Conservation (phyloP, 2,329 filamentous ascomycete genomes). For the Blumeria hordei region DNA sequence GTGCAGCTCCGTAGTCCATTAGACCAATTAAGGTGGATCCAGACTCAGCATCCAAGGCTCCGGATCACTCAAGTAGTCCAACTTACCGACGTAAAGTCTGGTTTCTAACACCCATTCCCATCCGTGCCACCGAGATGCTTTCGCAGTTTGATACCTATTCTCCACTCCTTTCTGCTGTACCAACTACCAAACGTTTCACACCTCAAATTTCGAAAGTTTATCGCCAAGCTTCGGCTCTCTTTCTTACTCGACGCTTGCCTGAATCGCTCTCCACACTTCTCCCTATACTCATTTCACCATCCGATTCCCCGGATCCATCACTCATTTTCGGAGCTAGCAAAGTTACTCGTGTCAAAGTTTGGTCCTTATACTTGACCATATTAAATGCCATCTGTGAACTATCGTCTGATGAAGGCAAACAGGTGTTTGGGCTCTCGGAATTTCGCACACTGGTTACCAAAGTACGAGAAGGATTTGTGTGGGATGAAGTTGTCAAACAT, state of each 20-base stretch:
- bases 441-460: constrained; percentile 66
- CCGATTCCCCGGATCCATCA: constrained; percentile 20
- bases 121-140: not conserved
- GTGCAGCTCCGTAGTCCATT: no score
- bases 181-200: constrained; percentile 18
- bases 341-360: constrained; percentile 76
- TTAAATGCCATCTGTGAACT: constrained; percentile 79
- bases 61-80: no score
- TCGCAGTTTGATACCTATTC: not conserved
- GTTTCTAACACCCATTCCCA: no score
- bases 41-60: no score
- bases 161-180: not conserved
- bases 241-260: constrained; percentile 75
- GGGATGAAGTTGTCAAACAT: constrained; percentile 73
- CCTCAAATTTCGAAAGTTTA: constrained; percentile 74
- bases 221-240: constrained; percentile 80
- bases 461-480: constrained; percentile 74
- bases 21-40: no score
- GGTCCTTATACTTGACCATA: constrained; percentile 88
- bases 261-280: constrained; percentile 72
- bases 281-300: constrained; percentile 45
- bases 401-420: constrained; percentile 72
- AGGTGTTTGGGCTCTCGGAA: constrained; percentile 59
- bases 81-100: no score
- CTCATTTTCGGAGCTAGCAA: constrained; percentile 60